Evolutionary conservation across 2,329 filamentous ascomycete species (phyloP).

Genomic region (Fusarium sororula): DNA sequence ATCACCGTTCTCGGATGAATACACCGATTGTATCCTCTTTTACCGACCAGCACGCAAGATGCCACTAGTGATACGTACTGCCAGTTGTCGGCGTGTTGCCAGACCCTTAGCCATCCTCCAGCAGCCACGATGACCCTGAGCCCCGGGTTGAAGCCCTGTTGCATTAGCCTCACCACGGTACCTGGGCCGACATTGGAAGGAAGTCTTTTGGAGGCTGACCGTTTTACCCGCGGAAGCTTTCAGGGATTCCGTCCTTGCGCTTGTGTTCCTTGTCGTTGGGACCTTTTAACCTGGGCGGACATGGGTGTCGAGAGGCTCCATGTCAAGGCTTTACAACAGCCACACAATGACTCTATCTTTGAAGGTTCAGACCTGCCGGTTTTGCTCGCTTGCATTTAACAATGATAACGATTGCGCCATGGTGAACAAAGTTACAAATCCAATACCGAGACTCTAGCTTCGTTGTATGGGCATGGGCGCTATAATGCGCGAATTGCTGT

Average conservation of each 20-base stretch:
- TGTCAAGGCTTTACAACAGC: not conserved
- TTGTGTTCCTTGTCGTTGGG: slow-evolving; percentile 28
- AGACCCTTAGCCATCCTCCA: slow-evolving; percentile 25
- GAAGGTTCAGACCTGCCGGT: slow-evolving; percentile 18
- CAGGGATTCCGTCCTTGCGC: slow-evolving; percentile 31
- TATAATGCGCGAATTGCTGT: slow-evolving; percentile 14
- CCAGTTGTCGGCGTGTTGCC: slow-evolving; percentile 12
- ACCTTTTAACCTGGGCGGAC: slow-evolving; percentile 8
- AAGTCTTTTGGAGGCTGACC: slow-evolving; percentile 18
- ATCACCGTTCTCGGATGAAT: slow-evolving; percentile 1
- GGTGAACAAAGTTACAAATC: not conserved
- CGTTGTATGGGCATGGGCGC: slow-evolving; percentile 6
- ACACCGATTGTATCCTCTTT: not conserved
- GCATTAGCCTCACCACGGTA: slow-evolving; percentile 38
- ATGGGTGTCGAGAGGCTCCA: slow-evolving; percentile 2
- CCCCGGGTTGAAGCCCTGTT: slow-evolving; percentile 34
- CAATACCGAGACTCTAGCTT: slow-evolving; percentile 13
- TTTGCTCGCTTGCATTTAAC: slow-evolving; percentile 26
- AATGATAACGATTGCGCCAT: slow-evolving; percentile 8
- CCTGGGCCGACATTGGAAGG: slow-evolving; percentile 31
- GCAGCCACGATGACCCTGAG: slow-evolving; percentile 32
- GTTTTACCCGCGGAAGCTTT: slow-evolving; percentile 35
- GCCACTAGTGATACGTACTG: slow-evolving; percentile 13
- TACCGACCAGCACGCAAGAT: slow-evolving; percentile 7
- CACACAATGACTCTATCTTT: not conserved